A percentile compares a stretch with the other conserved stretches of the same genome.
phyloP scores from a whole-genome alignment of 306 rosid species.

The Mucuna pruriens region DNA sequence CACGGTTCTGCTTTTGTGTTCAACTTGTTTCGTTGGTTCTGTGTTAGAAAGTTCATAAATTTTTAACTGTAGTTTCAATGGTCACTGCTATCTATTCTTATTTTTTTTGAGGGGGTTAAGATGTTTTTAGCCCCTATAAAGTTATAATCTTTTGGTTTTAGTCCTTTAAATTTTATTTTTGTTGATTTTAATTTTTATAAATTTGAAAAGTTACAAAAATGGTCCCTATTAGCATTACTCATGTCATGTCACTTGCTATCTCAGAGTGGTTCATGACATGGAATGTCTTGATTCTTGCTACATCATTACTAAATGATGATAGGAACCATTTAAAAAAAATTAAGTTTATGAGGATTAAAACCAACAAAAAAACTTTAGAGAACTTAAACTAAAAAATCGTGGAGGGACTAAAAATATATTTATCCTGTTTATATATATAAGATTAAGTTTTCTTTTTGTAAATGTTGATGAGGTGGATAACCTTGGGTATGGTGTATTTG shows the following conservation, averaged over 20 bases:
- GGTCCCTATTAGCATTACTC: not conserved
- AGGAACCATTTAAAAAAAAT: not conserved
- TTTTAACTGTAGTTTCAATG: not conserved
- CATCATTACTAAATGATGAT: not conserved
- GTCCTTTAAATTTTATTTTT: not conserved
- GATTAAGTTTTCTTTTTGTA: conserved; percentile 1
- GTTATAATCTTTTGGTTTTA: not conserved
- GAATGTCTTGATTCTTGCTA: not conserved
- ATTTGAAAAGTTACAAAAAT: not conserved
- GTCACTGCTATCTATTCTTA: not conserved
- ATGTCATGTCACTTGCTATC: not conserved
- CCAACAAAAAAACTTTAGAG: not conserved
- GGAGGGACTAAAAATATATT: not conserved
- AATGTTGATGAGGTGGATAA: not conserved
- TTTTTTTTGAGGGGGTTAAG: not conserved
- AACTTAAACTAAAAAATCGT: too few species aligned
- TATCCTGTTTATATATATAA: not conserved
- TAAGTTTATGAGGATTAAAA: not conserved
- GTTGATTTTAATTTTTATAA: not conserved
- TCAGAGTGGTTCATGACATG: not conserved
- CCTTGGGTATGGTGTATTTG: conserved; percentile 10
- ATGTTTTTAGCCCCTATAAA: too few species aligned
- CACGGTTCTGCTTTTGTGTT: conserved; percentile 58
- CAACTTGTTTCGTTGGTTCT: conserved; percentile 34
- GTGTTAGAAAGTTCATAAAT: not conserved